Percentiles rank a stretch among this genome's conserved stretches.
phyloP scores from a whole-genome alignment of 805 yeast genomes.

The Metschnikowia dekortorum region DNA sequence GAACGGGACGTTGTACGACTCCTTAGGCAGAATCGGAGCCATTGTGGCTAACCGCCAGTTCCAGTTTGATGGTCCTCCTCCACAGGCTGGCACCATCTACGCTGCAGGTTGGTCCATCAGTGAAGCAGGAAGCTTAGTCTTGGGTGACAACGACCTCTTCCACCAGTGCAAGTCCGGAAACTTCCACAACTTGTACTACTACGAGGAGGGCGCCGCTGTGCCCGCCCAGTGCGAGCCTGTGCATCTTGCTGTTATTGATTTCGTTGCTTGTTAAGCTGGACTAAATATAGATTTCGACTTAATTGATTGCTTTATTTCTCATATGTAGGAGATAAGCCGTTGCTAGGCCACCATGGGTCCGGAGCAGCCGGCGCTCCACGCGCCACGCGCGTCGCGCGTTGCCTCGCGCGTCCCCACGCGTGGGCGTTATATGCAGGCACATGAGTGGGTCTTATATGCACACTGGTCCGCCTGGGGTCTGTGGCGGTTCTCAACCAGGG shows the following conservation, averaged over 20 bases:
- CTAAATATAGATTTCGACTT: background rate
- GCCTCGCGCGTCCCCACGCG: no score
- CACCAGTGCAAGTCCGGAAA: constrained; percentile 73
- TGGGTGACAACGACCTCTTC: constrained; percentile 58
- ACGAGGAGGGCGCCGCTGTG: constrained; percentile 42
- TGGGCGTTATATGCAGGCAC: no score
- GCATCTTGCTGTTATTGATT: constrained; percentile 54
- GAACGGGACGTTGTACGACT: constrained; percentile 50
- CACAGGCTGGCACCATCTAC: constrained; percentile 49
- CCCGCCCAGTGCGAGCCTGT: constrained; percentile 56
- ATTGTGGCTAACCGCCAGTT: constrained; percentile 80
- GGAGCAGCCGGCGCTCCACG: background rate
- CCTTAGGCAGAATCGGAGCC: constrained; percentile 66
- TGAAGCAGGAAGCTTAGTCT: constrained; percentile 54
- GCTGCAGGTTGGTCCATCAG: constrained; percentile 42
- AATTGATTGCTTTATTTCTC: constrained; percentile 8
- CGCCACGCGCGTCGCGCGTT: no score
- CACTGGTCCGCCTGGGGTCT: no score
- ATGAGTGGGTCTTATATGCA: no score
- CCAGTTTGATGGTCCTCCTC: constrained; percentile 79
- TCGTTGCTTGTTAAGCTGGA: constrained; percentile 45
- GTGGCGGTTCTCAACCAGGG: no score
- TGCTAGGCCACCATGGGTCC: background rate
- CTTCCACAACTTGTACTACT: constrained; percentile 74
- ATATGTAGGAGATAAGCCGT: background rate